Conservation (phyloP, 1,284 basidiomycete species). For the Hemileia vastatrix region DNA sequence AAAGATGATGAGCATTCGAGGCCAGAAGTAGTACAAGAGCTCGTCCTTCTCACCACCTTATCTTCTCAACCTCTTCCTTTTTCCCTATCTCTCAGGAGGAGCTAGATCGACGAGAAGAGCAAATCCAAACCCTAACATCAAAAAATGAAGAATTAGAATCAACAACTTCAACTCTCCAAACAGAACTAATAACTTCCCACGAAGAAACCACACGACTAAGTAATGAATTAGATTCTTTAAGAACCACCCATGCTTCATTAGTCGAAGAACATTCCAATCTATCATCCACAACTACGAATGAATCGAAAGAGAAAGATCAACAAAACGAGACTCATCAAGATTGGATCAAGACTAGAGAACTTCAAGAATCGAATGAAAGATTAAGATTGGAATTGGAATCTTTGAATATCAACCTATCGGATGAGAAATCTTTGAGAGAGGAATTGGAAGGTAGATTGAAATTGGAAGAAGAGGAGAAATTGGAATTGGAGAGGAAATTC, state of each 20-base stretch:
- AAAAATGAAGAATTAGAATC: constrained; percentile 61
- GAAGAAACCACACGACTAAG: constrained; percentile 62
- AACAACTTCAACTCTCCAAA: constrained; percentile 64
- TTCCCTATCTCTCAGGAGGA: too few species aligned
- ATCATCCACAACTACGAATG: too few species aligned
- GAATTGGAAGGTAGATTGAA: constrained; percentile 63
- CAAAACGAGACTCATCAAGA: constrained; percentile 69
- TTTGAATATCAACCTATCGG: too few species aligned
- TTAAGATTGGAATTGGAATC: constrained; percentile 70
- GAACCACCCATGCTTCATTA: too few species aligned
- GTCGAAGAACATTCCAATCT: too few species aligned
- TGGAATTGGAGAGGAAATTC: too few species aligned
- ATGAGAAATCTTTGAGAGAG: constrained; percentile 73
- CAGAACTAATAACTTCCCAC: constrained; percentile 64
- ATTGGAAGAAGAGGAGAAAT: constrained; percentile 58
- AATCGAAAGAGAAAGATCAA: constrained; percentile 60
- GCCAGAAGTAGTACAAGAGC: too few species aligned
- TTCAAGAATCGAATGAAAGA: constrained; percentile 70
- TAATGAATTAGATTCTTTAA: constrained; percentile 54
- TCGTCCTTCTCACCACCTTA: constrained; percentile 11
- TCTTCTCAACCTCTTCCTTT: background rate
- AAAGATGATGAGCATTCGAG: too few species aligned
- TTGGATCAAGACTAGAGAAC: too few species aligned
- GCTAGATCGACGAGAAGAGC: too few species aligned
- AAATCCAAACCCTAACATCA: constrained; percentile 62